Percentiles rank a stretch among this genome's conserved stretches.
phyloP scores from a whole-genome alignment of 164 flowering plant genomes.

The Aristolochia fimbriata region DNA sequence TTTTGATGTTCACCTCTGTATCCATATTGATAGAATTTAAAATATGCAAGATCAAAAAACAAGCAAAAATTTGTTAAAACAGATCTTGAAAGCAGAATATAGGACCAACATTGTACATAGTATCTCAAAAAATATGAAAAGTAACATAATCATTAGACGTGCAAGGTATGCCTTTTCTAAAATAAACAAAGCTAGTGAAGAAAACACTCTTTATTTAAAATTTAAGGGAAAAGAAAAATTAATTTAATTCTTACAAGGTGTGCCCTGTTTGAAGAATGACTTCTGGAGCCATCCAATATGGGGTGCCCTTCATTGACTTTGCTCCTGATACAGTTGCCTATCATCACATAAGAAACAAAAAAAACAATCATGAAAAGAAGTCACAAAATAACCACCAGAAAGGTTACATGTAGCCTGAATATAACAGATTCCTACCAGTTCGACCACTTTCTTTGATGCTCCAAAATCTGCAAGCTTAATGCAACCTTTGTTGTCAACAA shows the following conservation, averaged over 20 bases:
- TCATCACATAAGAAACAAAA: constrained; percentile 4
- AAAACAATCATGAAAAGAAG: not conserved
- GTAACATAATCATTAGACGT: no score
- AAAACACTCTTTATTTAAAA: no score
- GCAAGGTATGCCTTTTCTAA: no score
- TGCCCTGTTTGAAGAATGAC: constrained; percentile 97
- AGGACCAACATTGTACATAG: no score
- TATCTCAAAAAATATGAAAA: no score
- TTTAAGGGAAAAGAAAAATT: not conserved
- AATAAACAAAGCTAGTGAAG: no score
- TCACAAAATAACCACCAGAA: not conserved
- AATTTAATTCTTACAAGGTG: constrained; percentile 62
- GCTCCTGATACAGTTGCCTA: constrained; percentile 95
- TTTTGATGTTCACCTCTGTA: no score
- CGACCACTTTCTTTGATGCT: constrained; percentile 95
- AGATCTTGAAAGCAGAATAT: no score
- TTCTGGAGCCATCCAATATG: constrained; percentile 99
- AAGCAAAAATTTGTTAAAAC: no score
- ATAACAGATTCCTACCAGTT: constrained; percentile 49
- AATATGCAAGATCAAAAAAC: no score
- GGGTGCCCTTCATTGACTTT: constrained; percentile 99
- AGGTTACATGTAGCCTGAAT: no score
- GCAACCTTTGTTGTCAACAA: constrained; percentile 92
- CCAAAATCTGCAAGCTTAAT: constrained; percentile 99
- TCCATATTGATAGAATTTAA: no score